Conservation (phyloP, 2,329 filamentous ascomycete species). For the Didymella arachidicola region DNA sequence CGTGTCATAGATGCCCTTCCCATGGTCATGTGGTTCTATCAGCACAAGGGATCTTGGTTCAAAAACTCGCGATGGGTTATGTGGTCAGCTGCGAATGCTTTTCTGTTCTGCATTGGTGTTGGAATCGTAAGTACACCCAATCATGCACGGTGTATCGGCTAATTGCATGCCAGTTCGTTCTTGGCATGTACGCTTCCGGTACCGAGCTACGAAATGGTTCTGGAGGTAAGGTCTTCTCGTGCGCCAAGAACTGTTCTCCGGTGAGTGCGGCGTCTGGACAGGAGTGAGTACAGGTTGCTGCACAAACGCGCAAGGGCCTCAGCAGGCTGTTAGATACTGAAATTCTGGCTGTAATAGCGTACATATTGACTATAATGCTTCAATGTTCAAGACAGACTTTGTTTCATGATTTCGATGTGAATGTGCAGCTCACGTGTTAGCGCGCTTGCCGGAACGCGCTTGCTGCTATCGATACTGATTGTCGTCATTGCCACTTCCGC, state of each 20-base stretch:
- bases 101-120: constrained; percentile 51
- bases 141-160: not conserved
- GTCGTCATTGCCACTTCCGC: constrained; percentile 14
- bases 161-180: constrained; percentile 28
- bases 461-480: constrained; percentile 9
- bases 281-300: not conserved
- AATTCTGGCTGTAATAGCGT: not conserved
- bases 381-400: not conserved
- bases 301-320: not conserved
- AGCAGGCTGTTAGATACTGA: not conserved
- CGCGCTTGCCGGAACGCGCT: constrained; percentile 7
- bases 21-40: constrained; percentile 57
- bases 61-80: constrained; percentile 52
- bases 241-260: constrained; percentile 42
- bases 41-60: constrained; percentile 56
- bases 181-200: constrained; percentile 44
- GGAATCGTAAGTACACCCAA: constrained; percentile 35
- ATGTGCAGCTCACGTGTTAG: constrained; percentile 5
- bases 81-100: constrained; percentile 55
- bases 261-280: constrained; percentile 13
- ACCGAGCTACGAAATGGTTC: constrained; percentile 31
- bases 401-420: not conserved
- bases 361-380: not conserved
- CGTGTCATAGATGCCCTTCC: constrained; percentile 48
- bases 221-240: constrained; percentile 41